A percentile compares a stretch with the other conserved stretches of the same genome.
Conservation (phyloP, 306 rosid species). For the Erythrophleum fordii region DNA sequence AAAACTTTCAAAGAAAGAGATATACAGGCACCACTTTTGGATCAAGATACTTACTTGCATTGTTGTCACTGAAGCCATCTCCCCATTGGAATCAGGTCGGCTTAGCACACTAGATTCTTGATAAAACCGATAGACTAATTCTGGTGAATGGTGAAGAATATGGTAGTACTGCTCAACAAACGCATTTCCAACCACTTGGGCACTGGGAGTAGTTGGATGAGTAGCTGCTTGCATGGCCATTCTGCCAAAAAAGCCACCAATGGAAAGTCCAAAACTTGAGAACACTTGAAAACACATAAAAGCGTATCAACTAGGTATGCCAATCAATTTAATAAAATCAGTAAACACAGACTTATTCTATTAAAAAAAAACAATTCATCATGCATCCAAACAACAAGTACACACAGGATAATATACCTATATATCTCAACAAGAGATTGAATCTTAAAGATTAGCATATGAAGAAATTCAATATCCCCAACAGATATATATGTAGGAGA, state of each 20-base stretch:
- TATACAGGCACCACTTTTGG: not conserved
- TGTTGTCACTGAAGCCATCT: constrained; percentile 74
- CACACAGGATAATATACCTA: not conserved
- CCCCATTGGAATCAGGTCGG: constrained; percentile 70
- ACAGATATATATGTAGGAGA: not conserved
- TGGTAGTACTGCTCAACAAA: constrained; percentile 85
- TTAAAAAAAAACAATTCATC: not conserved
- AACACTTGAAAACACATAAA: constrained; percentile 22
- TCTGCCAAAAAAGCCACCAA: constrained; percentile 39
- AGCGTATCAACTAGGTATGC: constrained; percentile 3
- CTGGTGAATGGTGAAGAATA: constrained; percentile 83
- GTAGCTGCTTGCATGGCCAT: constrained; percentile 68
- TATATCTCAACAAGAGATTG: not conserved
- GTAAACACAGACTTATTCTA: not conserved
- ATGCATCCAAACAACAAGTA: not conserved
- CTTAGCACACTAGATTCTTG: constrained; percentile 74
- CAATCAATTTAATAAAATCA: not conserved
- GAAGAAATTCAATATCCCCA: not conserved
- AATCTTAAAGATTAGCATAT: not conserved
- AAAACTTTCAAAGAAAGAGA: not conserved
- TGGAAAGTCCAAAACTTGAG: constrained; percentile 33
- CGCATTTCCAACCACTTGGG: constrained; percentile 76
- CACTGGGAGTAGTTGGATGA: constrained; percentile 53
- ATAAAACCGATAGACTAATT: constrained; percentile 68
- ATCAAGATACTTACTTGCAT: constrained; percentile 70